Conservation (phyloP, 2,329 filamentous ascomycete species). For the Pseudogymnoascus sp. region DNA sequence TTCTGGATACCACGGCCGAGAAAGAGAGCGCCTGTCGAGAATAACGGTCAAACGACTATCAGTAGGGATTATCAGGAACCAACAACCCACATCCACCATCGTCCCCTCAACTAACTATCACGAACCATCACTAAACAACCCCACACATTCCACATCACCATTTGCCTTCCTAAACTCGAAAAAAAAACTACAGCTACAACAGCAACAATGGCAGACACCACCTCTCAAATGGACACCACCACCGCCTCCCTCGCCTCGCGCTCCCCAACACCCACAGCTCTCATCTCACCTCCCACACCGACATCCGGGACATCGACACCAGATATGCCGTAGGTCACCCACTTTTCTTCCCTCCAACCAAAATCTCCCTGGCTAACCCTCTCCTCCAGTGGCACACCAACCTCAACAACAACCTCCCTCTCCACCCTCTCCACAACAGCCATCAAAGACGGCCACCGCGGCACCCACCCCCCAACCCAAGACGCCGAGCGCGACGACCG, state of each 20-base stretch:
- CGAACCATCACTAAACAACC: neutral
- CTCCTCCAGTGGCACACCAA: slow-evolving; percentile 70
- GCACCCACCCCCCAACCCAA: slow-evolving; percentile 61
- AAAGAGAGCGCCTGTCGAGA: neutral
- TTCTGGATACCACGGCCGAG: neutral
- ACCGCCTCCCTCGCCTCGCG: slow-evolving; percentile 72
- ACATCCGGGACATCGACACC: slow-evolving; percentile 25
- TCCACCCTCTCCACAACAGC: slow-evolving; percentile 87
- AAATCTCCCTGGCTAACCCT: slow-evolving; percentile 16
- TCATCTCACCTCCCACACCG: neutral
- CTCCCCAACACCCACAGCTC: slow-evolving; percentile 56
- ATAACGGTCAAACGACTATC: neutral
- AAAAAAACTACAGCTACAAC: neutral
- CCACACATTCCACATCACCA: neutral
- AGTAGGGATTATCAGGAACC: slow-evolving; percentile 4
- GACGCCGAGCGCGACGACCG: slow-evolving; percentile 91
- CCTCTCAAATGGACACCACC: slow-evolving; percentile 66
- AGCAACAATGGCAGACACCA: slow-evolving; percentile 20
- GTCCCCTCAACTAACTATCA: neutral
- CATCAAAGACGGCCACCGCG: slow-evolving; percentile 92
- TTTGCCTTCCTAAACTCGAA: neutral
- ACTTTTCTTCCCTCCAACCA: slow-evolving; percentile 15
- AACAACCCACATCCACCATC: neutral
- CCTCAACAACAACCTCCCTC: slow-evolving; percentile 84
- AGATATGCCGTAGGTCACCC: slow-evolving; percentile 70